Conservation (phyloP, 345 rosid species). For the Citropsis articulata region DNA sequence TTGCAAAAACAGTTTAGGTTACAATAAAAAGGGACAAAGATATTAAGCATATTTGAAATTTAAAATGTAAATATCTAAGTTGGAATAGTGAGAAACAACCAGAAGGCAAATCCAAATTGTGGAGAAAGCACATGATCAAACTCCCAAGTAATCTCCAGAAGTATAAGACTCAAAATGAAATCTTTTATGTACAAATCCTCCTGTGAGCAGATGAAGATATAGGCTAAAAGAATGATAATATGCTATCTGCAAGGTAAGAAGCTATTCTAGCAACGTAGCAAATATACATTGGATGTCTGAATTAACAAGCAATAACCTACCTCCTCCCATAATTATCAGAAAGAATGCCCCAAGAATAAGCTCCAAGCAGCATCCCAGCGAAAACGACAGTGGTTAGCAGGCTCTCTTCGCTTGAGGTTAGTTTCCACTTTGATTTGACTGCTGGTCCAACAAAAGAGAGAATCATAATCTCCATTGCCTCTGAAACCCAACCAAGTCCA, state of each 20-base stretch:
- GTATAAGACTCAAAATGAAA: not conserved
- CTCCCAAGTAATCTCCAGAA: not conserved
- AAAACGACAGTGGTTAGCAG: conserved; percentile 37
- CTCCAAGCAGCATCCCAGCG: conserved; percentile 49
- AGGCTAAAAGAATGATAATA: not conserved
- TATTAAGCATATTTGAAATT: no score
- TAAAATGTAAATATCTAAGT: no score
- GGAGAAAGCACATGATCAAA: not conserved
- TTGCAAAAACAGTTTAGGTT: no score
- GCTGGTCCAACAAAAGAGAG: conserved; percentile 47
- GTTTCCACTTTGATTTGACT: conserved; percentile 41
- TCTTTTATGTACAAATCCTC: not conserved
- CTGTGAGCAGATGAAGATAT: not conserved
- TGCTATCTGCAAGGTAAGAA: not conserved
- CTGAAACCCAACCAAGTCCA: conserved; percentile 42
- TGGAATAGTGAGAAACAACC: no score
- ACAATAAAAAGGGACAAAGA: no score
- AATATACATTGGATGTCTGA: no score
- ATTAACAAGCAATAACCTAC: conserved; percentile 1
- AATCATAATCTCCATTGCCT: conserved; percentile 55
- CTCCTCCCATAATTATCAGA: conserved; percentile 46
- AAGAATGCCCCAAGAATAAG: conserved; percentile 44
- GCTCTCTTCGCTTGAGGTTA: conserved; percentile 40
- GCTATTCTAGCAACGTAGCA: not conserved
- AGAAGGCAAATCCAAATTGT: no score